phyloP scores from a whole-genome alignment of 805 yeast species.

The Alloascoidea hylecoeti region DNA sequence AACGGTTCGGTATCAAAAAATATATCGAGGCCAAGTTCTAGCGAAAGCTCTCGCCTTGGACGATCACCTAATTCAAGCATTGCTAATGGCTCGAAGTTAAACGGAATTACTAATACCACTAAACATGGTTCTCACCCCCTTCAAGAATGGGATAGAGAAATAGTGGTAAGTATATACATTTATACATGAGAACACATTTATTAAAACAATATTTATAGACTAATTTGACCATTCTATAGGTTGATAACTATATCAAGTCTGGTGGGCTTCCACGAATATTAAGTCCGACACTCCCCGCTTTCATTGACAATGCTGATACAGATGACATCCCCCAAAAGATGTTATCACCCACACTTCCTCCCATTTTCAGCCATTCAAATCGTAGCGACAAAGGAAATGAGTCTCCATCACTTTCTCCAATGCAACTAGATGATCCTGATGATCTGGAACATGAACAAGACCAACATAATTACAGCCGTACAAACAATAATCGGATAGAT shows the following conservation, averaged over 20 bases:
- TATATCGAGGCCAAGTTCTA: too few species aligned
- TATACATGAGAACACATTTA: too few species aligned
- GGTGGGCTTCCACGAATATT: slow-evolving; percentile 18
- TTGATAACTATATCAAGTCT: not conserved
- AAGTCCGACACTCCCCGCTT: slow-evolving; percentile 21
- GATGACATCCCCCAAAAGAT: slow-evolving; percentile 15
- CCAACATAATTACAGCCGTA: not conserved
- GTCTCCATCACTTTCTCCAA: slow-evolving; percentile 3
- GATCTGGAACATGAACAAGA: slow-evolving; percentile 1
- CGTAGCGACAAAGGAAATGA: slow-evolving; percentile 6
- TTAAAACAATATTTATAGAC: too few species aligned
- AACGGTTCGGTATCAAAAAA: too few species aligned
- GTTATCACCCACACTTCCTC: slow-evolving; percentile 24
- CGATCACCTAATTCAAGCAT: too few species aligned
- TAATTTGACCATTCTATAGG: too few species aligned
- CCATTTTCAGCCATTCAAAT: slow-evolving; percentile 10
- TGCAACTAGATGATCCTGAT: slow-evolving; percentile 4
- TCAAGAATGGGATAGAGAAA: too few species aligned
- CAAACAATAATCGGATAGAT: slow-evolving; percentile 3
- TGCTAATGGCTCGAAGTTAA: too few species aligned
- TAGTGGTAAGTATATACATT: too few species aligned
- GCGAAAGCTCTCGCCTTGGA: too few species aligned
- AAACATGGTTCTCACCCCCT: too few species aligned
- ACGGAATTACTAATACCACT: too few species aligned
- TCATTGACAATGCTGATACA: slow-evolving; percentile 12